Base-by-base conservation (phyloP, 768 basidiomycete species). In the Leucosporidium creatinivorum region DNA sequence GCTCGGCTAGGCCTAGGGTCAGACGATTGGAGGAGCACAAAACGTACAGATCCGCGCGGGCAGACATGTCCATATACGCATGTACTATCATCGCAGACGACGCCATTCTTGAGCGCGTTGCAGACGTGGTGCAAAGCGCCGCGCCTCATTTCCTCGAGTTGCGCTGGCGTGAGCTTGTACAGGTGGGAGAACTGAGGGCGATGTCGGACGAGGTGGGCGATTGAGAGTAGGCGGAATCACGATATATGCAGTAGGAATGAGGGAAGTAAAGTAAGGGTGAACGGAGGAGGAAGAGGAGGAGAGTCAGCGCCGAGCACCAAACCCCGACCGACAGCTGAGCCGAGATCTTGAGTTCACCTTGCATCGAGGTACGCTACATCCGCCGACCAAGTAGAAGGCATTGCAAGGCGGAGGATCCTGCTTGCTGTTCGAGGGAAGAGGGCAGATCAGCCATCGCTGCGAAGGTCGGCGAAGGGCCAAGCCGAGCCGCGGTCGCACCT, bases 321-420 rank as follows among this genome's bases (percentile, higher is more conserved):
- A 44, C 39, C 8, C 39, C 39, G 8, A 44, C 2, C 39, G 39
- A 44, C 8, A 6, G 39, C 5, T 36, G 6, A 36, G 39, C 39
- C 8, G 15, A 44, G 13, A 33, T 9, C 1, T n/a, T n/a, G 55
- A 21, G 19, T 31, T 28, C 15, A 57, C 55, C 31, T 59, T 59
- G 58, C 58, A 62, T 30, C 28, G 30, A 48, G 71, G 71, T 1
- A 69, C 71, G 36, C 65, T 59, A 58, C 71, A 72, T 31, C 51
- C 58, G 4, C 69, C 71, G 21, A 62, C 13, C 4, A 72, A 51
- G 63, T 63, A 72, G 21, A 48, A 66, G 0, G 65, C 15, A 65
- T 72, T 72, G 51, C 71, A 72, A 1, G 71, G 71, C 47, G 71
- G 65, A 4, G 67, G 67, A 25, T 44, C 36, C 10, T 72, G 71